These are phyloP conservation scores for Garcia nutans DNA, from an alignment of 345 rosid genomes.

Conservation along the genomic window DNA sequence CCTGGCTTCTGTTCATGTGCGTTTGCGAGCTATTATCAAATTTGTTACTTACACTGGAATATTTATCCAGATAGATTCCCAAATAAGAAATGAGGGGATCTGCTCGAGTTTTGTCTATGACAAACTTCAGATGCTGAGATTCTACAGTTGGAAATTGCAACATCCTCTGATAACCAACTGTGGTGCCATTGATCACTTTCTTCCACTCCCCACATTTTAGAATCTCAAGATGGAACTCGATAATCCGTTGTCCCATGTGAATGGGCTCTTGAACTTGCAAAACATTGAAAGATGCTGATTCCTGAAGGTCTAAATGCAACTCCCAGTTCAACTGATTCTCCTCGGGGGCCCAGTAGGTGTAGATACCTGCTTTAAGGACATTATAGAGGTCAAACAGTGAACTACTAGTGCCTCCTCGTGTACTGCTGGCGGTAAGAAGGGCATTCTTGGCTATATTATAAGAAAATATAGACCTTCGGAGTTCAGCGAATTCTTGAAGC, in stretches of 20 bases:
- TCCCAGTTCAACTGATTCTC: constrained; percentile 54
- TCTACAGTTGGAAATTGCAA: constrained; percentile 49
- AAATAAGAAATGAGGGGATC: constrained; percentile 75
- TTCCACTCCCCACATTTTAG: constrained; percentile 49
- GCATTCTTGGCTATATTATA: constrained; percentile 53
- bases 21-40: constrained; percentile 15
- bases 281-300: constrained; percentile 61
- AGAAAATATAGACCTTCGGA: constrained; percentile 58
- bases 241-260: constrained; percentile 82
- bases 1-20: constrained; percentile 24
- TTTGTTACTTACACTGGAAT: constrained; percentile 25
- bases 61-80: constrained; percentile 61
- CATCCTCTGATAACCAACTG: constrained; percentile 73
- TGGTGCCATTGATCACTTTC: constrained; percentile 55
- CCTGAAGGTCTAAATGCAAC: constrained; percentile 46
- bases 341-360: constrained; percentile 82
- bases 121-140: constrained; percentile 56
- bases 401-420: constrained; percentile 40
- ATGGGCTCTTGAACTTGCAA: constrained; percentile 77
- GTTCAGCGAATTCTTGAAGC: constrained; percentile 57
- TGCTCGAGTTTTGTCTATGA: constrained; percentile 54
- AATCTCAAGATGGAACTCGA: constrained; percentile 54
- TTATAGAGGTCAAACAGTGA: constrained; percentile 43
- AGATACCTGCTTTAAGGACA: constrained; percentile 56
- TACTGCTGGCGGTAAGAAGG: constrained; percentile 48